These are phyloP conservation scores for Cystobasidium tubakii DNA, from an alignment of 768 basidiomycete species.

Conservation along the genomic window DNA sequence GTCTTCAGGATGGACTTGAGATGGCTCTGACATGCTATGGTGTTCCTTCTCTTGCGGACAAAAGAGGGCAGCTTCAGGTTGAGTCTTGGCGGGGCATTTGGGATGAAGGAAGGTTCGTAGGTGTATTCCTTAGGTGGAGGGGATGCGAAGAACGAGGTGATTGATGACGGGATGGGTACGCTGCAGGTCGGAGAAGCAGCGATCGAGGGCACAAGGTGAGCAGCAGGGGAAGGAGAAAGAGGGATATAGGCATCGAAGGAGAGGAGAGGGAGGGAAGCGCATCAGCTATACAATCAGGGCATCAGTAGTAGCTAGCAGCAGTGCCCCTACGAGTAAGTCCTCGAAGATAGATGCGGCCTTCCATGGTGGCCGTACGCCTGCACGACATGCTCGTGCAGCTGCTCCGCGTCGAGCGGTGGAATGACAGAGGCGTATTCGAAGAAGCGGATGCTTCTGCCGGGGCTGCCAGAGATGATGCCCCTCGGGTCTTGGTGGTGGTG, in stretches of 20 bases:
- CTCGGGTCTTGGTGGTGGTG: not conserved
- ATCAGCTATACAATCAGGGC: too few species aligned
- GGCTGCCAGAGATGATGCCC: not conserved
- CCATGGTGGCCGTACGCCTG: not conserved
- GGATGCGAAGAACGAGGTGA: conserved; percentile 18
- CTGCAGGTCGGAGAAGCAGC: not conserved
- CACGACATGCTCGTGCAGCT: conserved; percentile 8
- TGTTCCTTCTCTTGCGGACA: not conserved
- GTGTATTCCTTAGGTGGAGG: conserved; percentile 1
- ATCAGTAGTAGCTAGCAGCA: too few species aligned
- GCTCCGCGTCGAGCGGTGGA: not conserved
- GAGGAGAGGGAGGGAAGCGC: not conserved
- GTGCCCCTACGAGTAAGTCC: conserved; percentile 34
- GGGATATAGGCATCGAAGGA: not conserved
- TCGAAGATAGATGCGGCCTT: conserved; percentile 11
- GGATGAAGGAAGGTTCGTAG: conserved; percentile 25
- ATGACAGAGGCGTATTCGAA: conserved; percentile 24
- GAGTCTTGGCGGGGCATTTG: conserved; percentile 12
- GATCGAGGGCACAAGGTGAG: not conserved
- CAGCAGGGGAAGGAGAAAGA: not conserved
- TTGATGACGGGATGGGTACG: conserved; percentile 7
- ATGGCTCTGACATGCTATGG: not conserved
- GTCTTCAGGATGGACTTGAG: not conserved
- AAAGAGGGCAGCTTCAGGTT: conserved; percentile 24
- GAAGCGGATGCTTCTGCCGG: conserved; percentile 15